Percentiles rank a stretch among this genome's conserved stretches.
Conservation (phyloP, 2,329 filamentous ascomycete species). For the Ceratocystiopsis minuta region DNA sequence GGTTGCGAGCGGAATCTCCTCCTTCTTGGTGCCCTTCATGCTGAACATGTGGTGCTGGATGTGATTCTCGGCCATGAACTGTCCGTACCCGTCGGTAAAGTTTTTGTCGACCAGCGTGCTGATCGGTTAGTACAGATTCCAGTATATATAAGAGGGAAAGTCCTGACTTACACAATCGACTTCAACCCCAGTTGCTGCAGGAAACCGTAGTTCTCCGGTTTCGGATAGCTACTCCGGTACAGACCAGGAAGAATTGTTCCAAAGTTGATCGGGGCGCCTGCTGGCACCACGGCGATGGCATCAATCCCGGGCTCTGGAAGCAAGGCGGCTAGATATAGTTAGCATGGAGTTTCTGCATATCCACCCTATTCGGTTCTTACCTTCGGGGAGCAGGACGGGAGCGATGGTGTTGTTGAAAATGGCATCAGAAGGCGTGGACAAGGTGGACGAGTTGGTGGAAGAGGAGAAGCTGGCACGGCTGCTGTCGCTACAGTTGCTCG, state of each 20-base stretch:
- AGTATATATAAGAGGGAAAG: background rate
- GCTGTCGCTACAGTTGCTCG: slow-evolving; percentile 2
- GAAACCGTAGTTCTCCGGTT: slow-evolving; percentile 50
- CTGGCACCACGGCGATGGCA: slow-evolving; percentile 6
- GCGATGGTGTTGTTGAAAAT: background rate
- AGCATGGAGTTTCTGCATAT: too few species aligned
- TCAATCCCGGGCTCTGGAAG: background rate
- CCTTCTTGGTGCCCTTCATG: slow-evolving; percentile 79
- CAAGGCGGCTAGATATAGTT: too few species aligned
- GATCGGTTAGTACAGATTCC: slow-evolving; percentile 4
- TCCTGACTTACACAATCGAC: slow-evolving; percentile 51
- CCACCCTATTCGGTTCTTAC: background rate
- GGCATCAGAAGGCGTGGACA: slow-evolving; percentile 1
- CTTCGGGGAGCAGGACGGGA: background rate
- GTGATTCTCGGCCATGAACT: slow-evolving; percentile 46
- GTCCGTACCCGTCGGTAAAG: slow-evolving; percentile 29
- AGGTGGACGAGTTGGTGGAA: slow-evolving; percentile 1
- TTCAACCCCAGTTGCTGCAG: slow-evolving; percentile 51
- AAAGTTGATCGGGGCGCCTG: slow-evolving; percentile 47
- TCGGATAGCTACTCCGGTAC: slow-evolving; percentile 69
- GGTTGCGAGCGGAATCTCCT: slow-evolving; percentile 44
- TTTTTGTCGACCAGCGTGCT: slow-evolving; percentile 49
- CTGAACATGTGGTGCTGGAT: slow-evolving; percentile 60
- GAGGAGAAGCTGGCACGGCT: slow-evolving; percentile 6
- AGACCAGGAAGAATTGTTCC: slow-evolving; percentile 55